Conservation (phyloP, 106 monocot genomes). For the Dactylorhiza incarnata region DNA sequence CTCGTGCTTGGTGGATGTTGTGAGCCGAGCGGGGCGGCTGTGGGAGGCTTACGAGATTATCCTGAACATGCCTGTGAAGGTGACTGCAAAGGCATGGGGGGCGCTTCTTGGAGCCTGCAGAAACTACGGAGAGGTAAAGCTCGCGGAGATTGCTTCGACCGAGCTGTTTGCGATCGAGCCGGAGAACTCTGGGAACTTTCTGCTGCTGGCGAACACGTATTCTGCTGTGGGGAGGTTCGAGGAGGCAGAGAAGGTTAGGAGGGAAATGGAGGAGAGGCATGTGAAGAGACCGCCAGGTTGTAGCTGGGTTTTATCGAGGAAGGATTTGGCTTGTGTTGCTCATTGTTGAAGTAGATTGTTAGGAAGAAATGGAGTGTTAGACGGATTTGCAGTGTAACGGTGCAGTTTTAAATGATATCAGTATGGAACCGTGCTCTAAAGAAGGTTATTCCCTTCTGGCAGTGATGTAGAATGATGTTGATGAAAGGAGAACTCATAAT, state of each 20-base stretch:
- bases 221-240: slow-evolving; percentile 39
- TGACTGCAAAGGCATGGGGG: slow-evolving; percentile 66
- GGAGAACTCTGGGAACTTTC: slow-evolving; percentile 61
- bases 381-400: too few species aligned
- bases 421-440: too few species aligned
- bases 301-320: slow-evolving; percentile 43
- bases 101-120: slow-evolving; percentile 62
- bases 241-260: slow-evolving; percentile 42
- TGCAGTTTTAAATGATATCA: too few species aligned
- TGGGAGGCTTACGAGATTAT: slow-evolving; percentile 47
- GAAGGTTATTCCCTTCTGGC: too few species aligned
- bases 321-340: not conserved
- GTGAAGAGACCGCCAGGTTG: slow-evolving; percentile 41
- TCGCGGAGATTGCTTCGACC: slow-evolving; percentile 53
- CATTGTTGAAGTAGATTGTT: not conserved
- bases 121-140: slow-evolving; percentile 42
- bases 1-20: slow-evolving; percentile 74
- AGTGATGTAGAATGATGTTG: too few species aligned
- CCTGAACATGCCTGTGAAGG: slow-evolving; percentile 46
- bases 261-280: slow-evolving; percentile 41
- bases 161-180: slow-evolving; percentile 71
- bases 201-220: slow-evolving; percentile 49
- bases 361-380: not conserved
- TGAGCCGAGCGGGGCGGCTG: slow-evolving; percentile 68
- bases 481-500: too few species aligned